A percentile compares a stretch with the other conserved stretches of the same genome.
These are phyloP conservation scores for Paramecium primaurelia DNA, from an alignment of 73 alveolate genomes.

Conservation along the genomic window DNA sequence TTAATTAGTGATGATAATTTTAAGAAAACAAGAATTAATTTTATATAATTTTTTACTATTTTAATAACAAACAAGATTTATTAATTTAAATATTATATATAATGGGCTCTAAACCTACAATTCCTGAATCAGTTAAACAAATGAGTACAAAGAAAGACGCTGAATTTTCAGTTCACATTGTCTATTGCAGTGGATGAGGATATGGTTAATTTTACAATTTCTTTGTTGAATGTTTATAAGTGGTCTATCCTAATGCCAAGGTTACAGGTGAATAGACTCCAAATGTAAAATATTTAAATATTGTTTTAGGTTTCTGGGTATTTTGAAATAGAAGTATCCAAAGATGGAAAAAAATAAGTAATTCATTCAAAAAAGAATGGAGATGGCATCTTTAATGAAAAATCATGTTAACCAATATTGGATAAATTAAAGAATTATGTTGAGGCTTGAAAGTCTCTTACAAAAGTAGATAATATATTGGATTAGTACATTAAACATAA, in stretches of 20 bases:
- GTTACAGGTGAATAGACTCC: neutral
- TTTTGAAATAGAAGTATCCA: neutral
- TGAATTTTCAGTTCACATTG: neutral
- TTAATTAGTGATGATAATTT: too few relatives aligned
- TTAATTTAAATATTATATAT: neutral
- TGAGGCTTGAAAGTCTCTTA: neutral
- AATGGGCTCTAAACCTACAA: slow-evolving; percentile 16
- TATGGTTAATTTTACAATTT: neutral
- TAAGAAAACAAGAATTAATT: neutral
- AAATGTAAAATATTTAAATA: neutral
- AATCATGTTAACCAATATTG: neutral
- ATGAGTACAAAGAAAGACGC: slow-evolving; percentile 1
- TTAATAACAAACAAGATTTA: neutral
- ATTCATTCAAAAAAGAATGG: neutral
- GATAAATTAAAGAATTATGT: neutral
- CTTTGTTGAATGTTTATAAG: neutral
- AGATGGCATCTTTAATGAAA: neutral
- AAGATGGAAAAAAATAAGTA: neutral
- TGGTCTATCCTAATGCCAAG: neutral
- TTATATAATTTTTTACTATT: neutral
- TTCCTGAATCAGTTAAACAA: neutral
- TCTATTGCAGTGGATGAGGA: slow-evolving; percentile 35
- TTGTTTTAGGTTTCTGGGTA: neutral
- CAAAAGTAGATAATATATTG: neutral
- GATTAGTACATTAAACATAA: neutral